These are phyloP conservation scores for Claviceps quebecensis DNA, from an alignment of 2,329 filamentous ascomycete genomes.

Conservation along the genomic window DNA sequence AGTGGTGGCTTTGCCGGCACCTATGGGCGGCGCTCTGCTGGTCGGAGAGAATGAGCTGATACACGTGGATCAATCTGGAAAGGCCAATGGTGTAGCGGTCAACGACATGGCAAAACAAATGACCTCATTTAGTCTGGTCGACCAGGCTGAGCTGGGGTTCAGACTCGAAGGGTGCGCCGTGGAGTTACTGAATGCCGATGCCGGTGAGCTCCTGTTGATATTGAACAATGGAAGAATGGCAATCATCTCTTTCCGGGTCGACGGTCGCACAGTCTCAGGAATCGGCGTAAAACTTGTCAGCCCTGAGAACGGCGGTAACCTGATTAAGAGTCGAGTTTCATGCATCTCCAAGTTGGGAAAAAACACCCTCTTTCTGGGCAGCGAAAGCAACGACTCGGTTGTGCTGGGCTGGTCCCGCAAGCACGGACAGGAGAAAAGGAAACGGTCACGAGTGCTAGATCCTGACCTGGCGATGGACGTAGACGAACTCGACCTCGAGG, in stretches of 20 bases:
- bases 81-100: slow-evolving; percentile 80
- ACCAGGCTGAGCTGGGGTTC: slow-evolving; percentile 70
- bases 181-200: slow-evolving; percentile 61
- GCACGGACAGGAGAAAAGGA: slow-evolving; percentile 48
- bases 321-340: slow-evolving; percentile 50
- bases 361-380: slow-evolving; percentile 68
- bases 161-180: slow-evolving; percentile 70
- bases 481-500: slow-evolving; percentile 38
- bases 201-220: slow-evolving; percentile 73
- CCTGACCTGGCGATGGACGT: slow-evolving; percentile 35
- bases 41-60: slow-evolving; percentile 83
- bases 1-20: slow-evolving; percentile 69
- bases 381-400: slow-evolving; percentile 67
- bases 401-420: slow-evolving; percentile 68
- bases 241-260: slow-evolving; percentile 69
- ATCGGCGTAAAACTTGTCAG: slow-evolving; percentile 57
- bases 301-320: slow-evolving; percentile 44
- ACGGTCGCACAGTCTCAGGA: slow-evolving; percentile 82
- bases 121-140: slow-evolving; percentile 71
- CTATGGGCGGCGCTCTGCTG: slow-evolving; percentile 77
- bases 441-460: slow-evolving; percentile 45
- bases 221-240: slow-evolving; percentile 61
- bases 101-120: slow-evolving; percentile 77
- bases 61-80: slow-evolving; percentile 91
- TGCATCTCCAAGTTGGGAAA: slow-evolving; percentile 56